Percentiles rank a stretch among this genome's conserved stretches.
These are phyloP conservation scores for Lentinula sp. DNA, from an alignment of 768 basidiomycete genomes.

Conservation along the genomic window DNA sequence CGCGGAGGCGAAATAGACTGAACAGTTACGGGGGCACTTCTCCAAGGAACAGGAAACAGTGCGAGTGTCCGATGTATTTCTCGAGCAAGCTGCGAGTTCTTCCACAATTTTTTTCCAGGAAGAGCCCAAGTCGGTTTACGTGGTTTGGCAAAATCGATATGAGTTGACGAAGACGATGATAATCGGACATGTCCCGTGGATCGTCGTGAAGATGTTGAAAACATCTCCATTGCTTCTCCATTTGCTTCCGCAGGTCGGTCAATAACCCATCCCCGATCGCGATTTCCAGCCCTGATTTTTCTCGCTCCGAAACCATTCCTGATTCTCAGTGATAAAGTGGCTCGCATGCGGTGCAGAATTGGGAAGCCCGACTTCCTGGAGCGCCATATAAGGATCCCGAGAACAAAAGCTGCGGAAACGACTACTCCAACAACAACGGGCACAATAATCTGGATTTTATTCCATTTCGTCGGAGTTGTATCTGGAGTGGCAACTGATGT, in stretches of 20 bases:
- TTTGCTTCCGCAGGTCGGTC: constrained; percentile 2
- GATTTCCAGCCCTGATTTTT: not conserved
- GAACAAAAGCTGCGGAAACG: constrained; percentile 15
- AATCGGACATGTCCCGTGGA: constrained; percentile 3
- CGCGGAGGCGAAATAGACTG: not conserved
- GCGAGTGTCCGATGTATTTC: not conserved
- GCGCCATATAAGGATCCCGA: constrained; percentile 10
- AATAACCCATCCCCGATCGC: constrained; percentile 6
- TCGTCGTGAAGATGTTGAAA: constrained; percentile 9
- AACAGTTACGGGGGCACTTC: constrained; percentile 14
- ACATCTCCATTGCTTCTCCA: constrained; percentile 7
- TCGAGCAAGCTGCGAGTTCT: not conserved
- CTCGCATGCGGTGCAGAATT: not conserved
- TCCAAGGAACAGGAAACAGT: constrained; percentile 1
- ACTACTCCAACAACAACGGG: constrained; percentile 27
- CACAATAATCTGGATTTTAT: constrained; percentile 23
- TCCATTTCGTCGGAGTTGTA: constrained; percentile 13
- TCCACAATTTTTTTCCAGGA: constrained; percentile 6
- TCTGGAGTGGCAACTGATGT: not conserved
- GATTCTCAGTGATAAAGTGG: not conserved
- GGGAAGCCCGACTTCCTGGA: constrained; percentile 10
- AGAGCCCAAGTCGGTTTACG: not conserved
- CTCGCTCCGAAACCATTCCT: constrained; percentile 1
- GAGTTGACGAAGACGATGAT: constrained; percentile 1
- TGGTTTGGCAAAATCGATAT: not conserved